These are phyloP conservation scores for Claviceps fusiformis DNA, from an alignment of 2,329 filamentous ascomycete genomes.

Conservation along the genomic window DNA sequence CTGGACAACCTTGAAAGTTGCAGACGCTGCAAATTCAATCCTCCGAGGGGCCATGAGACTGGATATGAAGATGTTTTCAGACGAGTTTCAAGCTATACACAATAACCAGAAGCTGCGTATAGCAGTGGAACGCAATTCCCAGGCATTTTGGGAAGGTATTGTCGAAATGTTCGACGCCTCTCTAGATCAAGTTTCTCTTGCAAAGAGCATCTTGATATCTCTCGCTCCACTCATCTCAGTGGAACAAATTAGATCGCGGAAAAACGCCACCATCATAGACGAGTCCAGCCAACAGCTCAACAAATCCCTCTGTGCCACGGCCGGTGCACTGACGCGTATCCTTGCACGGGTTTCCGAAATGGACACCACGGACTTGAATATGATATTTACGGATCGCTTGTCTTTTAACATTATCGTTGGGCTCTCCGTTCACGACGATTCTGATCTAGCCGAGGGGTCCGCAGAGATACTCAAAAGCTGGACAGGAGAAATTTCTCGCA, in stretches of 20 bases:
- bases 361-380: conserved; percentile 50
- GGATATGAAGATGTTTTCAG: conserved; percentile 29
- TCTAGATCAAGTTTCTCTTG: conserved; percentile 57
- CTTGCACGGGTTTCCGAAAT: conserved; percentile 73
- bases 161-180: conserved; percentile 68
- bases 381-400: conserved; percentile 52
- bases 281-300: conserved; percentile 56
- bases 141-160: conserved; percentile 23
- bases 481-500: conserved; percentile 48
- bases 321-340: conserved; percentile 53
- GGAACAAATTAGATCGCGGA: conserved; percentile 53
- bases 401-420: conserved; percentile 65
- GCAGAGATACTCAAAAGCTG: conserved; percentile 73
- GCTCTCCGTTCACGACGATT: conserved; percentile 67
- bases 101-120: conserved; percentile 48
- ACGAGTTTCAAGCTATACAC: conserved; percentile 43
- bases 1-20: conserved; percentile 26
- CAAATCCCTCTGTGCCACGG: conserved; percentile 42
- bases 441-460: conserved; percentile 65
- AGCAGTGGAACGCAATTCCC: conserved; percentile 54
- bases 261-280: conserved; percentile 28
- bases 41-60: conserved; percentile 41
- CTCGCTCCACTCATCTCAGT: conserved; percentile 58
- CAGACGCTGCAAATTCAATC: conserved; percentile 29
- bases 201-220: conserved; percentile 58